Conservation (phyloP, 495 filamentous ascomycete genomes). For the Tuber borchii region DNA sequence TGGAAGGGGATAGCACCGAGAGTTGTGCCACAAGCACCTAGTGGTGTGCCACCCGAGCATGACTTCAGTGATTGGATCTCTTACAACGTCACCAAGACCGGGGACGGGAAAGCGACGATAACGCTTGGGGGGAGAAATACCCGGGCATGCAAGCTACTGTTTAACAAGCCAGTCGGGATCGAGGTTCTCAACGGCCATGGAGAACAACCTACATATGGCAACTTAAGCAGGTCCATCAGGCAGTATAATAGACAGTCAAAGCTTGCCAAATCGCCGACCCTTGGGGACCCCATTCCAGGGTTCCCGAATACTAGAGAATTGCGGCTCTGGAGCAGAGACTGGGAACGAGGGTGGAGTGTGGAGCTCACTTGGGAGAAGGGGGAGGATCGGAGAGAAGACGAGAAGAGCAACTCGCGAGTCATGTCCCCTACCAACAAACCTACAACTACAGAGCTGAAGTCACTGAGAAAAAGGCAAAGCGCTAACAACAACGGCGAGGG, state of each 20-base stretch:
- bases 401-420: neutral
- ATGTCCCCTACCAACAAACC: neutral
- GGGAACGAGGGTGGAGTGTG: constrained; percentile 68
- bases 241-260: constrained; percentile 13
- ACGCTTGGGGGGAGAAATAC: constrained; percentile 58
- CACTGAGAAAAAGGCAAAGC: neutral
- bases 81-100: constrained; percentile 52
- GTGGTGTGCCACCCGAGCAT: constrained; percentile 47
- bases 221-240: constrained; percentile 42
- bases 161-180: constrained; percentile 54
- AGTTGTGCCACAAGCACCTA: constrained; percentile 46
- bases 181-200: constrained; percentile 54
- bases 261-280: constrained; percentile 17
- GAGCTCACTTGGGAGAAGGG: constrained; percentile 58
- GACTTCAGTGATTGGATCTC: constrained; percentile 56
- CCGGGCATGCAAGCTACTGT: constrained; percentile 61
- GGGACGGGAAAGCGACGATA: constrained; percentile 47
- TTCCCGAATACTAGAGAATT: constrained; percentile 6
- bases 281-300: constrained; percentile 28
- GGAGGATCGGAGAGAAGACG: constrained; percentile 31
- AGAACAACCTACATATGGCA: constrained; percentile 53
- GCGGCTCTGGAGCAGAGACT: constrained; percentile 53
- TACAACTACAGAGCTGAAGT: neutral
- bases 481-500: constrained; percentile 17
- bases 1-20: constrained; percentile 64